Percentiles rank a stretch among this genome's conserved stretches.
phyloP scores from a whole-genome alignment of 2,329 filamentous ascomycete species.

The Trichoderma sp. region DNA sequence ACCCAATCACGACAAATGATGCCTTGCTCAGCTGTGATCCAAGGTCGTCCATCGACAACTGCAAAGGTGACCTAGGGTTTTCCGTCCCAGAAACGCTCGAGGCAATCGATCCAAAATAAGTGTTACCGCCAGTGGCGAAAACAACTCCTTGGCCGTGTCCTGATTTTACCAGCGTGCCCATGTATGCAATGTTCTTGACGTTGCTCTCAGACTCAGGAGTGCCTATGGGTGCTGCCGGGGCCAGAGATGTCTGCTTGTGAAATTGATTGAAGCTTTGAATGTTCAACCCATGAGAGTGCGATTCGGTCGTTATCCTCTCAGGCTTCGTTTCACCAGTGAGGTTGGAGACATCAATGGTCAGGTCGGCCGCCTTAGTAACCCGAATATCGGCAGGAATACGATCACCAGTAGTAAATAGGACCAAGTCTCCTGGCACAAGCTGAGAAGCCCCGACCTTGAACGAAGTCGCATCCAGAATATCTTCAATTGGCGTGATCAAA shows the following conservation, averaged over 20 bases:
- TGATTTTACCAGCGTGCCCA: conserved; percentile 94
- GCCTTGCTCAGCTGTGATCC: conserved; percentile 95
- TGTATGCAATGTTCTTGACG: conserved; percentile 90
- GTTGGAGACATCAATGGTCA: conserved; percentile 96
- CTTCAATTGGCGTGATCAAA: conserved; percentile 58
- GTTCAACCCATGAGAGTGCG: conserved; percentile 36
- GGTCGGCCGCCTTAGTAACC: conserved; percentile 82
- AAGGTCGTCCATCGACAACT: conserved; percentile 95
- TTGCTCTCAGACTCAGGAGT: conserved; percentile 61
- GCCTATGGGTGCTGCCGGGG: conserved; percentile 43
- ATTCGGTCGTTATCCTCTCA: conserved; percentile 71
- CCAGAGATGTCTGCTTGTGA: conserved; percentile 41
- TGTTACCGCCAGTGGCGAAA: conserved; percentile 90
- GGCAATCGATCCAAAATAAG: conserved; percentile 94
- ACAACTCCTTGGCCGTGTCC: conserved; percentile 95
- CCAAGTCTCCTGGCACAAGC: conserved; percentile 87
- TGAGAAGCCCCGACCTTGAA: conserved; percentile 82
- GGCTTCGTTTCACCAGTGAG: conserved; percentile 96
- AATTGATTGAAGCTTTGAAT: conserved; percentile 30
- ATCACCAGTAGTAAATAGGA: conserved; percentile 92
- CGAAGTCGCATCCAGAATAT: conserved; percentile 67
- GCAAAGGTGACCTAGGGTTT: conserved; percentile 87
- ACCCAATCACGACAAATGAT: conserved; percentile 87
- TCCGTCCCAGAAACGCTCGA: conserved; percentile 93
- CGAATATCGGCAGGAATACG: conserved; percentile 94